Conservation (phyloP, 768 basidiomycete genomes). For the Dacryopinax primogenitus region DNA sequence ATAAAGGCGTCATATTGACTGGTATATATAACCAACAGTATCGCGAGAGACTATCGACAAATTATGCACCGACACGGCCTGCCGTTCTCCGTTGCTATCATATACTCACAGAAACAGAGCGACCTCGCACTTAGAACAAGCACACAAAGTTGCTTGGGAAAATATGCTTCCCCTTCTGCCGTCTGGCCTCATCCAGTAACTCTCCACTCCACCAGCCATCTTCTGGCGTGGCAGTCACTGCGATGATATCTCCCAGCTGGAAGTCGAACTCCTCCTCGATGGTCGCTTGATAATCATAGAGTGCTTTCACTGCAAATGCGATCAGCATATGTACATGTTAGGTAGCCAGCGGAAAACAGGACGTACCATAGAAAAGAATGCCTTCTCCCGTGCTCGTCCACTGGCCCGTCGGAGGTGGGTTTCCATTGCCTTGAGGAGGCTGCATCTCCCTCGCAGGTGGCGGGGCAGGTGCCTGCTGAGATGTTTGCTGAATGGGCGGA, state of each 20-base stretch:
- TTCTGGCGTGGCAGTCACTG: slow-evolving; percentile 84
- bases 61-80: too few species aligned
- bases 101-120: not conserved
- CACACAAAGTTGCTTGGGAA: slow-evolving; percentile 86
- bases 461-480: slow-evolving; percentile 23
- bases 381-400: slow-evolving; percentile 70
- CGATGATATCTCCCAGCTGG: slow-evolving; percentile 88
- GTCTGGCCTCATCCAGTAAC: slow-evolving; percentile 59
- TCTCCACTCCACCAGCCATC: slow-evolving; percentile 98
- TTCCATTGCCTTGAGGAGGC: not conserved
- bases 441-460: slow-evolving; percentile 27
- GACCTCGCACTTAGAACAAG: slow-evolving; percentile 38
- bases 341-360: not conserved
- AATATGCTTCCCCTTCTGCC: slow-evolving; percentile 57
- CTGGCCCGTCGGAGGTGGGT: slow-evolving; percentile 51
- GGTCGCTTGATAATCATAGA: slow-evolving; percentile 74
- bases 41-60: too few species aligned
- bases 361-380: slow-evolving; percentile 80
- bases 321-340: slow-evolving; percentile 13
- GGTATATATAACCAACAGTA: too few species aligned
- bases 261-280: slow-evolving; percentile 94
- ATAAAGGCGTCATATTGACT: too few species aligned
- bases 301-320: slow-evolving; percentile 55
- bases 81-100: not conserved
- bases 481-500: too few species aligned